Percentiles rank a stretch among this genome's conserved stretches.
Evolutionary conservation across 1,139 yeast genomes (phyloP).

Genomic region (Blastobotrys ciferrii): DNA sequence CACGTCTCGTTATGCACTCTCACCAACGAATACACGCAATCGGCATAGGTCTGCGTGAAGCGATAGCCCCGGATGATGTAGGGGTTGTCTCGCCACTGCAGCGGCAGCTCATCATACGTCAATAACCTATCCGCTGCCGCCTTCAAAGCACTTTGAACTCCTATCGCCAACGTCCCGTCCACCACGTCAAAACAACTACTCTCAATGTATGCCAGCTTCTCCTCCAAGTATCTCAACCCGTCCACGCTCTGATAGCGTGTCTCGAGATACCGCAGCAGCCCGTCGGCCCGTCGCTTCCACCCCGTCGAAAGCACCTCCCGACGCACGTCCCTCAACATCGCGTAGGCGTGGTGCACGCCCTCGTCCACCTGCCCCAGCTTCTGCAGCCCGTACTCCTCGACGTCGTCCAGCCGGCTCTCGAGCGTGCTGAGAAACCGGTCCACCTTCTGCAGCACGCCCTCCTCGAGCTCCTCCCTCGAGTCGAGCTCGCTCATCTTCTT

Average conservation of each 20-base stretch:
- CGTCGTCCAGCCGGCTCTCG: conserved; percentile 32
- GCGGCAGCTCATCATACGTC: conserved; percentile 85
- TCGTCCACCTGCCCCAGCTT: conserved; percentile 36
- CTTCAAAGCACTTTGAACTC: conserved; percentile 38
- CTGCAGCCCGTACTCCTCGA: conserved; percentile 36
- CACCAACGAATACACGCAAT: conserved; percentile 57
- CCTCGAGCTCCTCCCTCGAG: conserved; percentile 18
- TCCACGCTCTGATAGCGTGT: conserved; percentile 25
- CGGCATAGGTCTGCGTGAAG: conserved; percentile 63
- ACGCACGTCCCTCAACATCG: conserved; percentile 32
- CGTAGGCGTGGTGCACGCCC: conserved; percentile 32
- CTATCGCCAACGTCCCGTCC: conserved; percentile 22
- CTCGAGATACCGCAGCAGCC: conserved; percentile 32
- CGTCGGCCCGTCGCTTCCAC: conserved; percentile 33
- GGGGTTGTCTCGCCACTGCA: conserved; percentile 91
- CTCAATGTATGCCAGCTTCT: conserved; percentile 35
- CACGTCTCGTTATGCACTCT: conserved; percentile 83
- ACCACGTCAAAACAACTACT: conserved; percentile 22
- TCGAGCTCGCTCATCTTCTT: background rate
- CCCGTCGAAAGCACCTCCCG: conserved; percentile 35
- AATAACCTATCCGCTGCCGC: conserved; percentile 57
- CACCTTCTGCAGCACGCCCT: conserved; percentile 25
- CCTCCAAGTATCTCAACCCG: conserved; percentile 35
- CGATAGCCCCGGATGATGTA: conserved; percentile 82
- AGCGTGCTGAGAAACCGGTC: conserved; percentile 33